Evolutionary conservation across 371 early-diverging fungal genomes (phyloP).

Genomic region (Apophysomyces elegans): DNA sequence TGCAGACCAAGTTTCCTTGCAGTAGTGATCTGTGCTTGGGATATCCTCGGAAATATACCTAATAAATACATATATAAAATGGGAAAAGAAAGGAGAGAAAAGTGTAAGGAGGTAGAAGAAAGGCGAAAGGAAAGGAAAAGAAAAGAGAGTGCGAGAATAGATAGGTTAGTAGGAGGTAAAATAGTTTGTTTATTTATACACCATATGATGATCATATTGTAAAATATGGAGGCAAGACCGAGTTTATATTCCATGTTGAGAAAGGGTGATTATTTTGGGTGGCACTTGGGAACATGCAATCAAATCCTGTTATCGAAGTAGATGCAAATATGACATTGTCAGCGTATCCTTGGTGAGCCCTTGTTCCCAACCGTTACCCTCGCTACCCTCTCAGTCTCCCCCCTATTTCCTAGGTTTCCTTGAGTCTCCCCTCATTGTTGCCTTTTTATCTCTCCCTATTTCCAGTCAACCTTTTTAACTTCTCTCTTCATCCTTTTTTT

Average conservation of each 20-base stretch:
- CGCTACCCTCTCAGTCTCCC: not conserved
- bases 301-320: not conserved
- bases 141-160: not conserved
- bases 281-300: constrained; percentile 6
- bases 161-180: not conserved
- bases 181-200: not conserved
- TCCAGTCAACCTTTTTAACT: not conserved
- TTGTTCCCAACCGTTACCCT: not conserved
- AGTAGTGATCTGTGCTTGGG: constrained; percentile 5
- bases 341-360: not conserved
- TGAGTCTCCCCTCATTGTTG: constrained; percentile 5
- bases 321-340: not conserved
- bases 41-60: not conserved
- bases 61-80: too few species aligned
- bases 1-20: not conserved
- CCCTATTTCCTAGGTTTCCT: constrained; percentile 8
- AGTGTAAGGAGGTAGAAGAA: not conserved
- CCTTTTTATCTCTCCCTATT: constrained; percentile 10
- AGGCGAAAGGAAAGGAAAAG: not conserved
- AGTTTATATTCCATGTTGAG: constrained; percentile 3
- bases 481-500: not conserved
- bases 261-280: not conserved
- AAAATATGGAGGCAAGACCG: not conserved
- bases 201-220: not conserved
- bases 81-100: not conserved